Evolutionary conservation across 2,329 filamentous ascomycete species (phyloP).

Genomic region (Aureobasidium subglaciale): DNA sequence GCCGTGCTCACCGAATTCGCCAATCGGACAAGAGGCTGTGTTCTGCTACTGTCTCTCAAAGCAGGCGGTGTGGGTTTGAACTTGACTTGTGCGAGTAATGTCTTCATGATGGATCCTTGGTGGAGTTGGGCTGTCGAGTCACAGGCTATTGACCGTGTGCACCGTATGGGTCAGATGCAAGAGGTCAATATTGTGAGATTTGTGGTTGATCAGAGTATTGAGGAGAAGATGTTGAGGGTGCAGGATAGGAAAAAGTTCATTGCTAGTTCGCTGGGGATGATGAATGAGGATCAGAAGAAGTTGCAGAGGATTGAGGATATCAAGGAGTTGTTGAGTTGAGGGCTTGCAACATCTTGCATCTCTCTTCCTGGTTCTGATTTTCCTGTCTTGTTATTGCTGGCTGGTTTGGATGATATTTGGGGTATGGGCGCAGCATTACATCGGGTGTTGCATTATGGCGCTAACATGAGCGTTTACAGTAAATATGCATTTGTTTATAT

Average conservation of each 20-base stretch:
- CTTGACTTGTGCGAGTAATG: conserved; percentile 76
- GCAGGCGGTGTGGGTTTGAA: conserved; percentile 94
- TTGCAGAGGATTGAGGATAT: conserved; percentile 88
- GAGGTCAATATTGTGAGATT: conserved; percentile 84
- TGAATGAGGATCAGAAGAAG: conserved; percentile 88
- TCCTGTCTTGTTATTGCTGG: no score
- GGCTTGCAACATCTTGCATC: background rate
- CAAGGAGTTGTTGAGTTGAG: conserved; percentile 67
- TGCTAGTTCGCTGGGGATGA: conserved; percentile 90
- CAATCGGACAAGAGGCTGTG: conserved; percentile 49
- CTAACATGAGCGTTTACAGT: background rate
- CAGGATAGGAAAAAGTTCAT: conserved; percentile 96
- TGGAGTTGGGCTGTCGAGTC: conserved; percentile 97
- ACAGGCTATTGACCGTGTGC: conserved; percentile 94
- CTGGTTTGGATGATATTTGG: no score
- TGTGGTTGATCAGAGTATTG: conserved; percentile 83
- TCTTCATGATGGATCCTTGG: conserved; percentile 99
- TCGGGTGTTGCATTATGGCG: no score
- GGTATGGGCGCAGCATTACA: no score
- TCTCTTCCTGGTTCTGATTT: background rate
- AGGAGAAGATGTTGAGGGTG: conserved; percentile 87
- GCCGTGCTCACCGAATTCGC: conserved; percentile 69
- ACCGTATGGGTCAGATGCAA: conserved; percentile 87
- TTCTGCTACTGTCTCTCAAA: conserved; percentile 76
- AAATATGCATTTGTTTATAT: background rate